Evolutionary conservation across 83 land plant genomes (phyloP), one percentile per base, ranked within the genome.

Genomic region (Diphasiastrum complanatum): DNA sequence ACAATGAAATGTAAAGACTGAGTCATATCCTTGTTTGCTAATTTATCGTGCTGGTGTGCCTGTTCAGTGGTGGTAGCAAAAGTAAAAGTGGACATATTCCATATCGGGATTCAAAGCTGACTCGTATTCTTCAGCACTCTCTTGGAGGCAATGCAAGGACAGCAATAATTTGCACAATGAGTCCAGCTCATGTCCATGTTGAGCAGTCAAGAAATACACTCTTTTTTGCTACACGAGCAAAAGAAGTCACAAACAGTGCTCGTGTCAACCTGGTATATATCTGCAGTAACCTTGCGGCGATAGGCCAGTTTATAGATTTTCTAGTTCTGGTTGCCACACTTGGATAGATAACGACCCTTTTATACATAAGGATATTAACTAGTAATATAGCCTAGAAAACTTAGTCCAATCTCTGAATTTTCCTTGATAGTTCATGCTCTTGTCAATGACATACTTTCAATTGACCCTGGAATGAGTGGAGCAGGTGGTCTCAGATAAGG

Each of bases 61-160:
- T 23, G 0, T 50, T 11, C 81, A 79, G 79, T 51, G 74, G 75
- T 19, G 49, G 63, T 77, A 85, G 83, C 52, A 79, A 79, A 30
- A 78, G 70, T 45, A 85, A 75, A 58, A 67, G 73, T 31, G 85
- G 88, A 18, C 99, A 93, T 58, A 72, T 93, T 51, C 90, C 90
- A 28, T 93, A 89, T 50, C 75, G 99, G 54, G 96, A 93, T 57
- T 89, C 97, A 25, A 93, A 89, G 73, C 81, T 93, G 27, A 93
- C 99, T 4, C 86, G 99, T 24, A 85, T 93, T 32, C 68, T 93
- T 50, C 99, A 93, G 54, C 76, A 75, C 23, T 80, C 84, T 33
- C 72, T 93, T 63, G 99, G 99, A 46, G 99, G 99, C 32, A 93
- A 93, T 82, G 89, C 96, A 3, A 72, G 81, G 68, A 93, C 96